A percentile compares a stretch with the other conserved stretches of the same genome.
These are phyloP conservation scores for Sarcodon aspratus DNA, from an alignment of 768 basidiomycete species.

Conservation along the genomic window DNA sequence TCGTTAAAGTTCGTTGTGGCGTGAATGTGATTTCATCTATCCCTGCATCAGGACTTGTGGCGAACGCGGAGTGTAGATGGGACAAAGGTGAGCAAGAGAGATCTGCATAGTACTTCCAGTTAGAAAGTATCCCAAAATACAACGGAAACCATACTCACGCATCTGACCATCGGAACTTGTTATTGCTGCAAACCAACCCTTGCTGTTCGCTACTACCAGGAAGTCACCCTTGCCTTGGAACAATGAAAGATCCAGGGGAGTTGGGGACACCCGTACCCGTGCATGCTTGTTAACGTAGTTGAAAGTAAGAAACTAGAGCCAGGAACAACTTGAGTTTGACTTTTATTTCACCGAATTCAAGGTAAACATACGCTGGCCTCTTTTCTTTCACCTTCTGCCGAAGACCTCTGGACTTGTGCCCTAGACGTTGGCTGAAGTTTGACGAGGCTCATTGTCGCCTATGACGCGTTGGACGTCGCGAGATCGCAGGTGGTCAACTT, in stretches of 20 bases:
- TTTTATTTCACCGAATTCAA: background rate
- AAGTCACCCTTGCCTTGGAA: conserved; percentile 35
- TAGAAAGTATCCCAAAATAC: background rate
- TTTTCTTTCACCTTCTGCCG: conserved; percentile 14
- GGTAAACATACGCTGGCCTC: conserved; percentile 15
- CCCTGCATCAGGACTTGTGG: conserved; percentile 22
- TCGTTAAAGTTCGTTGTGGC: conserved; percentile 38
- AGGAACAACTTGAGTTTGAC: background rate
- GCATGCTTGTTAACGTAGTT: conserved; percentile 43
- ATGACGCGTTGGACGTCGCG: no score
- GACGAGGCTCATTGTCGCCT: conserved; percentile 11
- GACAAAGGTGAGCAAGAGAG: conserved; percentile 49
- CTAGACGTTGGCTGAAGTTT: conserved; percentile 10
- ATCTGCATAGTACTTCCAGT: conserved; percentile 22
- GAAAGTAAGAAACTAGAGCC: conserved; percentile 14
- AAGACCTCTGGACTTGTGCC: conserved; percentile 8
- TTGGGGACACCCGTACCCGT: conserved; percentile 50
- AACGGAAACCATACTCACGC: conserved; percentile 20
- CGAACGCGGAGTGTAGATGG: conserved; percentile 46
- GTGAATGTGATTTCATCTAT: conserved; percentile 29
- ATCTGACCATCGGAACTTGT: conserved; percentile 21
- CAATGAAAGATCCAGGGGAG: conserved; percentile 30
- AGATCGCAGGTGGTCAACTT: no score
- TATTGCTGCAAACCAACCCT: conserved; percentile 64
- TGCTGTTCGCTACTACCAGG: conserved; percentile 47